phyloP scores from a whole-genome alignment of 371 early-diverging fungal genomes.

The Syncephalastrum monosporum region DNA sequence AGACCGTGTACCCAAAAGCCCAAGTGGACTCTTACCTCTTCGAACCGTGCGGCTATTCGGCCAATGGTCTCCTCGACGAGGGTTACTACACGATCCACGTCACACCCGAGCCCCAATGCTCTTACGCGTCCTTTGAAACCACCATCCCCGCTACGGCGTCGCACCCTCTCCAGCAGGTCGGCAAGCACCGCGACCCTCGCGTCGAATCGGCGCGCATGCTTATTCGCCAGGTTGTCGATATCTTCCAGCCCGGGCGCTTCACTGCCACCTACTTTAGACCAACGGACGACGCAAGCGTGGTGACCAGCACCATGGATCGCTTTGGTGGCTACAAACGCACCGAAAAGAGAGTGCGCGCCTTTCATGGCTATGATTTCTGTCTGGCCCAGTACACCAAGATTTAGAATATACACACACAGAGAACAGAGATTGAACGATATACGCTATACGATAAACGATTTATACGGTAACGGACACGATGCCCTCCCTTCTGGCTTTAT shows the following conservation, averaged over 20 bases:
- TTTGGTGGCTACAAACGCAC: conserved; percentile 60
- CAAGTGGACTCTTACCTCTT: conserved; percentile 83
- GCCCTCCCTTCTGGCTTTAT: not conserved
- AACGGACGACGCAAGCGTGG: conserved; percentile 38
- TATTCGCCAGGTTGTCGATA: conserved; percentile 71
- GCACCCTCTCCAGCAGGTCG: conserved; percentile 10
- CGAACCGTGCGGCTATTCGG: conserved; percentile 92
- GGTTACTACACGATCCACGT: conserved; percentile 95
- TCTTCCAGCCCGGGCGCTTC: conserved; percentile 82
- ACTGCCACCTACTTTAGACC: conserved; percentile 83
- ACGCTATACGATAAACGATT: no score
- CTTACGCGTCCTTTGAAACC: conserved; percentile 96
- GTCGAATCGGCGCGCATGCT: conserved; percentile 51
- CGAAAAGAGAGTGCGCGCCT: conserved; percentile 76
- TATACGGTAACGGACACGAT: no score
- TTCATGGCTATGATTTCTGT: conserved; percentile 74
- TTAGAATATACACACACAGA: no score
- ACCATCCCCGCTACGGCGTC: conserved; percentile 69
- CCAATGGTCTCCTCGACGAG: conserved; percentile 80
- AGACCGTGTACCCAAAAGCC: conserved; percentile 72
- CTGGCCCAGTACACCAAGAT: conserved; percentile 60
- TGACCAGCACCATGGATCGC: conserved; percentile 27
- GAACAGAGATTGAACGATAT: no score
- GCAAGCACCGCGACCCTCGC: conserved; percentile 15
- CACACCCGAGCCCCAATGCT: conserved; percentile 96